Base-by-base conservation (phyloP, 805 yeast genomes). In the Sungouiozyma intestinalis region DNA sequence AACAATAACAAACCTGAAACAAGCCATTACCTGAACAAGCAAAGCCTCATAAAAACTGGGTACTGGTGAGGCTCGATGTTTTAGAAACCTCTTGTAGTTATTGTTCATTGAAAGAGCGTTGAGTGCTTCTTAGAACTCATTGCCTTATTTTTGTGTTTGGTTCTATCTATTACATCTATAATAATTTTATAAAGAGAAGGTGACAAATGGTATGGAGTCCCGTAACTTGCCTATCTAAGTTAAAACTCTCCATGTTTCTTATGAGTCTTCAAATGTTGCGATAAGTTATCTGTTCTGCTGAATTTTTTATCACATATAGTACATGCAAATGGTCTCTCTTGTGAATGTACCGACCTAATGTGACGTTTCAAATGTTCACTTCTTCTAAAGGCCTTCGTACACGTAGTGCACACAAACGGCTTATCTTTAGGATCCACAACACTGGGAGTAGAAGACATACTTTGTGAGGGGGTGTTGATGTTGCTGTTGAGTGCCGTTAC, bases 361-460 rank as follows among this genome's bases (percentile, higher is more conserved):
- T 81, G 87, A 43, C 87, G 63, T 55, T 77, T 77, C 53, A 79
- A 63, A 55, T 79, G 85, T 45, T 81, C 85, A 50, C 76, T 76
- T 47, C 85, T 68, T 48, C 73, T 74, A 59, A 81, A 80, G 3
- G 54, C 52, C 49, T 68, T 69, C 1, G 52, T 46, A 46, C 75
- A 71, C 9, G 56, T 51, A 6, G 49, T 48, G 45, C 71, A 71
- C 18, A 51, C 51, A 49, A 63, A 63, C 24, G 66, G 65, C 47
- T 65, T 67, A 11, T 63, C 67, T 18, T 46, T 53, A 29, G 39
- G 39, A 21, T 36, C 27, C 8, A 36, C 32, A n/a, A 36, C 15
- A 3, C 32, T 36, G 16, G 50, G 39, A 17, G 45, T 24, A n/a
- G 35, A 9, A 17, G 40, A 38, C n/a, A 38, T 17, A 16, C 17